Percentiles rank a stretch among this genome's conserved stretches.
Conservation (phyloP, 345 rosid species). For the Lumnitzera littorea region DNA sequence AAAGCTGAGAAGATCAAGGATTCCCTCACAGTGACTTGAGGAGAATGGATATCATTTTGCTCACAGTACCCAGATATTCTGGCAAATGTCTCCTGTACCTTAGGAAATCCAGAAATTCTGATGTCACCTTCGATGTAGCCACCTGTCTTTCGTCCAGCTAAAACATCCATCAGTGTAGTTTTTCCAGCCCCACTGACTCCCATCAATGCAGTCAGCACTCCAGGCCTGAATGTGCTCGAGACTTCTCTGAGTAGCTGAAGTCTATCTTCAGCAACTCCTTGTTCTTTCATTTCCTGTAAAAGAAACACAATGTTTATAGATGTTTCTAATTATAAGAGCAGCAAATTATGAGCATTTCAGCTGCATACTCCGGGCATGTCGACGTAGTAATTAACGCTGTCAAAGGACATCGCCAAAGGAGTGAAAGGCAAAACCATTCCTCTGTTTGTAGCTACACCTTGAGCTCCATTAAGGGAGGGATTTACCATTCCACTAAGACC, state of each 20-base stretch:
- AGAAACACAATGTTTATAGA: not conserved
- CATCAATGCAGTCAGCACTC: slow-evolving; percentile 36
- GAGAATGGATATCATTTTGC: slow-evolving; percentile 20
- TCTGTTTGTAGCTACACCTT: slow-evolving; percentile 36
- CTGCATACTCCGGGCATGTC: slow-evolving; percentile 46
- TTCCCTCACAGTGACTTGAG: slow-evolving; percentile 17
- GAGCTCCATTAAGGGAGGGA: slow-evolving; percentile 14
- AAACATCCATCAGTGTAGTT: slow-evolving; percentile 42
- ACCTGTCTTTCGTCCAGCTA: slow-evolving; percentile 36
- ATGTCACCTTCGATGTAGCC: slow-evolving; percentile 37
- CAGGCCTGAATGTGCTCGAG: slow-evolving; percentile 38
- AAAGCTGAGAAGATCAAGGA: slow-evolving; percentile 20
- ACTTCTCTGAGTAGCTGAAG: slow-evolving; percentile 30
- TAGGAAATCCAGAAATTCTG: slow-evolving; percentile 32
- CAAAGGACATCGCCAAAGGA: slow-evolving; percentile 51
- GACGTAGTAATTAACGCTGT: slow-evolving; percentile 38
- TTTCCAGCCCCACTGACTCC: slow-evolving; percentile 50
- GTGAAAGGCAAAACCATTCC: slow-evolving; percentile 57
- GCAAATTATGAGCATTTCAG: not conserved
- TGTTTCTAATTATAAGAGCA: not conserved
- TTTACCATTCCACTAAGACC: slow-evolving; percentile 22
- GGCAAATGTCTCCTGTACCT: slow-evolving; percentile 27
- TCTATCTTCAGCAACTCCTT: slow-evolving; percentile 30
- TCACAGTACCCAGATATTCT: slow-evolving; percentile 20
- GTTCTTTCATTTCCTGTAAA: slow-evolving; percentile 34